Base-by-base conservation (phyloP, 108 stramenopile species). In the Pelagomonas calceolata region DNA sequence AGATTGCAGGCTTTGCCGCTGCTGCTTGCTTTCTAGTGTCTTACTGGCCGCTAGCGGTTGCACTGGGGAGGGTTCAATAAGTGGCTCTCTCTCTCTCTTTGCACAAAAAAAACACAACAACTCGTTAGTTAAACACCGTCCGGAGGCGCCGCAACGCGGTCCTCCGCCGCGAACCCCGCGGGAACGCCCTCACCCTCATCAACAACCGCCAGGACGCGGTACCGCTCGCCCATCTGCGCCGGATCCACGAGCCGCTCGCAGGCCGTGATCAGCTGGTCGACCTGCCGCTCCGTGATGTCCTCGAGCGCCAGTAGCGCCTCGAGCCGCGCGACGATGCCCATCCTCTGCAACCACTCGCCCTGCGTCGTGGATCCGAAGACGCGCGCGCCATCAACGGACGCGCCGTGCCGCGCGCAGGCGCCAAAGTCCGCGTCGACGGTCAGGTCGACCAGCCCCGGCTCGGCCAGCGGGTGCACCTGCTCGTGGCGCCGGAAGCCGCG, bases 351-450 rank as follows among this genome's bases (percentile, higher is more conserved):
- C 74, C 95, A 97, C 35, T 88, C 75, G 12, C 95, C 95, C 79
- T 98, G 97, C 18, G 84, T 70, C 36, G 94, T 81, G 30, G 94
- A 92, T 10, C 93, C 94, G 78, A 85, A 91, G 30, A 89, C 90
- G 63, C 81, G 32, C 18, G 69, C 76, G 33, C 79, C 77, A 18
- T 46, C 63, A 33, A 77, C 73, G 16, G 43, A 36, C 37, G 36
- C 74, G 29, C 51, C 76, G 17, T 37, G 33, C 32, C 66, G 72
- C 21, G 21, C 51, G 51, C 51, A 60, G 18, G 90, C 91, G 69
- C 82, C 83, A 81, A 98, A 98, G 70, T 98, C 94, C n/a, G 97
- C 98, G 83, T 98, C 98, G 32, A 94, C 95, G 7, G 94, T 95
- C 32, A 98, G 81, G 76, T 98, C 97, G 14, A 92, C 91, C 73